A percentile compares a stretch with the other conserved stretches of the same genome.
These are phyloP conservation scores for Dipteronia sinensis DNA, from an alignment of 345 rosid genomes.

Conservation along the genomic window DNA sequence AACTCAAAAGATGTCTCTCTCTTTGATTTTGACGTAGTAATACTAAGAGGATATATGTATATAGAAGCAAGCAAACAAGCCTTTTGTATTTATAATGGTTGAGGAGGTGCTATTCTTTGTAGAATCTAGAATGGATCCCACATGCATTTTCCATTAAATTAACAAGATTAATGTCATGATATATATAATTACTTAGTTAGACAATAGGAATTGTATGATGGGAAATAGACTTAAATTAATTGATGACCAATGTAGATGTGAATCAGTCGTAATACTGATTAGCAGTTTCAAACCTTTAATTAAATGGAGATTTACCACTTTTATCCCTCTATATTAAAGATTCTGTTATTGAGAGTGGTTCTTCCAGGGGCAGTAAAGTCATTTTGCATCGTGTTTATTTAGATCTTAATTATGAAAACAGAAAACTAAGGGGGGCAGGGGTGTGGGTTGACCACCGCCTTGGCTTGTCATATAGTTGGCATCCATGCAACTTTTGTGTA, in stretches of 20 bases:
- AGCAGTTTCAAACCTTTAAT: too few species aligned
- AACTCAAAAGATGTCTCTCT: background rate
- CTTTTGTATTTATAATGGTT: conserved; percentile 51
- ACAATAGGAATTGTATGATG: background rate
- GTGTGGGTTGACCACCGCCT: conserved; percentile 53
- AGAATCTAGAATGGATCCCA: conserved; percentile 33
- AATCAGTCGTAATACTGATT: background rate
- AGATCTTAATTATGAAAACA: background rate
- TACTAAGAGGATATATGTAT: background rate
- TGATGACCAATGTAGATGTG: background rate
- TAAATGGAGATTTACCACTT: background rate
- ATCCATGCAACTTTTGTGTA: conserved; percentile 37
- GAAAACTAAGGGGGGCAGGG: conserved; percentile 13
- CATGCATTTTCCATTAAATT: conserved; percentile 28
- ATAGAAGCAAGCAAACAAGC: background rate
- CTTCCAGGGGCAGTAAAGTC: conserved; percentile 21
- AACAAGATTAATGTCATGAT: background rate
- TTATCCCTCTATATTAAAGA: conserved; percentile 3
- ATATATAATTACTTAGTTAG: background rate
- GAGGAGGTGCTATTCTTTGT: conserved; percentile 6
- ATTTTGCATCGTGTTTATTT: background rate
- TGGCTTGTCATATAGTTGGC: conserved; percentile 72
- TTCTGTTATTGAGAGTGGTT: background rate
- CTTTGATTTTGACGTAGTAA: background rate
- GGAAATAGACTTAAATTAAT: background rate